Evolutionary conservation across 768 basidiomycete genomes (phyloP), one percentile per base, ranked within the genome.

Genomic region (Rubroboletus pulcherrimus): DNA sequence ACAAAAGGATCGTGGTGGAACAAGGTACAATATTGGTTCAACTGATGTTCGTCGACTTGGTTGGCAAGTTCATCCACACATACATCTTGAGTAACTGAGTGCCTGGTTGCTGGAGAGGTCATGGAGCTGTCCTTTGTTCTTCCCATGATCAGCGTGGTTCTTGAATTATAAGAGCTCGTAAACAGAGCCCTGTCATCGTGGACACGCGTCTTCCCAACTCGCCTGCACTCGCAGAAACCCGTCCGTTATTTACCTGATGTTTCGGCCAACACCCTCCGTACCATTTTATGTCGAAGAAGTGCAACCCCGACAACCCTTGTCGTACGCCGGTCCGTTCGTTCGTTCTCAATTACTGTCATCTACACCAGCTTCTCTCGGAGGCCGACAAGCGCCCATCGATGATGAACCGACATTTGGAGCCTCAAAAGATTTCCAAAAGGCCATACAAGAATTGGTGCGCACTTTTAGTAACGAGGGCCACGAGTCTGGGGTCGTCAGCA

Each of bases 341-440:
- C 40, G n/a, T 46, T 39, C 4, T 7, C 19, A 12, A 19, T 6
- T 11, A 1, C 45, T 7, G 24, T 24, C 57, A 34, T 61, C 57
- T 11, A 53, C 49, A 4, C 21, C 58, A 1, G 42, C 31, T 15
- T 38, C 46, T 34, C 35, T 58, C 21, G 24, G 40, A 33, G 49
- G 30, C n/a, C 46, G 2, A 7, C 53, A 40, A 40, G 21, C 26
- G 41, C 26, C 52, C 31, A 14, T 37, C 6, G 45, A 33, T 7
- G 51, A 49, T 14, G 34, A 72, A 46, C 68, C 71, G 7, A 63
- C 62, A 15, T 86, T 81, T 59, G 86, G 83, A 12, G 72, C 81
- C 10, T 71, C 75, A 1, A 61, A 73, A 21, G 87, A 87, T 50
- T 82, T 85, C 57, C 58, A 74, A 44, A 61, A 68, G 4, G 85